Evolutionary conservation across 2,329 filamentous ascomycete species (phyloP).

Genomic region (Cladorrhinum sp.): DNA sequence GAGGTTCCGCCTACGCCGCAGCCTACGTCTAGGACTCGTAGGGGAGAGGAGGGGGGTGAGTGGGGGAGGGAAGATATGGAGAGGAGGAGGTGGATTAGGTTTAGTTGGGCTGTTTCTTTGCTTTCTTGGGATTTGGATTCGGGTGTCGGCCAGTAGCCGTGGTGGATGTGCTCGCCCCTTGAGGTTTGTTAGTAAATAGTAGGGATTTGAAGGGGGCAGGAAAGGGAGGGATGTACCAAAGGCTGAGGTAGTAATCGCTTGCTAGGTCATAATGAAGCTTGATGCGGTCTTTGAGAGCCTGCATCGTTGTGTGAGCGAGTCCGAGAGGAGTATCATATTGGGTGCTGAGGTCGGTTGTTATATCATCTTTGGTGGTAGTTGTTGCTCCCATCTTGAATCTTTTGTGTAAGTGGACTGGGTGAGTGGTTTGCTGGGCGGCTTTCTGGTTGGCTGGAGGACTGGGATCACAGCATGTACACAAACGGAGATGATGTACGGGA

Average conservation of each 20-base stretch:
- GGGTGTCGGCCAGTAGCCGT: slow-evolving; percentile 55
- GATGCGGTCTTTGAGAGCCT: slow-evolving; percentile 54
- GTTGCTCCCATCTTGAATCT: slow-evolving; percentile 5
- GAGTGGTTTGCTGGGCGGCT: background rate
- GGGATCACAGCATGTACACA: background rate
- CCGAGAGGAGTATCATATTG: slow-evolving; percentile 46
- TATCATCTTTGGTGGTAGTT: slow-evolving; percentile 21
- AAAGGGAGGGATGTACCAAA: slow-evolving; percentile 45
- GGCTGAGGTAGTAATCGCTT: slow-evolving; percentile 59
- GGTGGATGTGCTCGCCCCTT: slow-evolving; percentile 61
- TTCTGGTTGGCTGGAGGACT: background rate
- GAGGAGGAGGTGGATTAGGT: slow-evolving; percentile 55
- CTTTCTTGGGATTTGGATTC: slow-evolving; percentile 46
- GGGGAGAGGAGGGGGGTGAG: background rate
- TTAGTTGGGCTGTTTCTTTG: slow-evolving; percentile 57
- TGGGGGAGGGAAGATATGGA: slow-evolving; percentile 40
- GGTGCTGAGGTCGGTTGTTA: slow-evolving; percentile 40
- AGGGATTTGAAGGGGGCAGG: background rate
- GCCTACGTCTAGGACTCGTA: slow-evolving; percentile 55
- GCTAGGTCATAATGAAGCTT: slow-evolving; percentile 60
- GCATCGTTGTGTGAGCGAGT: slow-evolving; percentile 44
- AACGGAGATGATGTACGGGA: background rate
- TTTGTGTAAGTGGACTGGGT: background rate
- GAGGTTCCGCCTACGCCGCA: slow-evolving; percentile 60
- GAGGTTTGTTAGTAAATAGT: slow-evolving; percentile 8